Base-by-base conservation (phyloP, 2,329 filamentous ascomycete species). In the Penicillium sp. region DNA sequence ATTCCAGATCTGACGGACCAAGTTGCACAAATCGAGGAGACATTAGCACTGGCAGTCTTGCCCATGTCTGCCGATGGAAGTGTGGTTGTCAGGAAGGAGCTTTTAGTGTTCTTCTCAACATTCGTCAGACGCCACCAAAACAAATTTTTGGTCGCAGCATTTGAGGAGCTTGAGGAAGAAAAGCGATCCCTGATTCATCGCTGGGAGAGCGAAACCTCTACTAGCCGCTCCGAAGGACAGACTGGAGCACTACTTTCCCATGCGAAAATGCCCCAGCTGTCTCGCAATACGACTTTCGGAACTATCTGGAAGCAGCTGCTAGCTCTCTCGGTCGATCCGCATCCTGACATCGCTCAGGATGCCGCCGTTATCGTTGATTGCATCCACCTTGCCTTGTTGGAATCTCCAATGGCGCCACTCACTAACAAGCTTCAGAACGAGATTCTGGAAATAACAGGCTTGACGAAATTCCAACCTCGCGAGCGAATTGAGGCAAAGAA, bases 41-140 rank as follows among this genome's bases (percentile, higher is more conserved):
- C 88, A 0, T 87, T 99, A 65, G 92, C 94, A 3, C 90, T 91
- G 79, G 91, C 91, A 13, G 85, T 97, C 42, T 82, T 97, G 42
- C 87, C 94, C 60, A 93, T 97, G 89, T 89, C 91, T 23, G 91
- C 91, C 56, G 94, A 99, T 74, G 94, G 93, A 35, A 97, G 92
- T 68, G 91, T 92, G 27, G 87, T 97, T 79, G 94, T 99, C 29
- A 88, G 94, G 47, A 96, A 93, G 71, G 94, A 99, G 75, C 82
- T 97, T 38, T 80, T 97, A 3, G 90, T 97, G 13, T 97, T 97
- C 79, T 87, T 97, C 65, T 97, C 94, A 0, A 89, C 90, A 29
- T 97, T 97, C 70, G 87, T 96, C 48, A 85, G 89, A 60, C 89
- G 93, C 41, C 97, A 97, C 71, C 89, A 96, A 76, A 91, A 87